Evolutionary conservation across 2,329 filamentous ascomycete genomes (phyloP).

Genomic region (Nannizzia gypsea): DNA sequence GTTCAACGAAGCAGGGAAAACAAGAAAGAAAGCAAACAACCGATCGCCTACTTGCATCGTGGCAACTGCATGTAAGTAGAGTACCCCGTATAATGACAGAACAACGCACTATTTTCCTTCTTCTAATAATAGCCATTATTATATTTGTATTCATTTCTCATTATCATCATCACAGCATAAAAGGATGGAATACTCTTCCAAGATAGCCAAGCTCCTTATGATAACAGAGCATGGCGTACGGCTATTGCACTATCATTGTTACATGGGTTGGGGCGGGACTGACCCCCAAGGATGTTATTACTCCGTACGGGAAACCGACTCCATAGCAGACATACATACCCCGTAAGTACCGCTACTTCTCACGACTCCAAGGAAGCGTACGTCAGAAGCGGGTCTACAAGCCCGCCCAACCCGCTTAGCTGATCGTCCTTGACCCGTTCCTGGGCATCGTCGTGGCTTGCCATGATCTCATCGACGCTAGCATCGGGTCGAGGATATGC

Average conservation of each 20-base stretch:
- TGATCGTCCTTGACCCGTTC: neutral
- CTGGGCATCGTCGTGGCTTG: neutral
- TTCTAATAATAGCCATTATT: neutral
- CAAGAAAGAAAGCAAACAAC: neutral
- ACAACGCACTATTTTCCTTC: neutral
- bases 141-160: neutral
- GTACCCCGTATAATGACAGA: too few relatives aligned
- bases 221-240: too few relatives aligned
- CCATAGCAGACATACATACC: too few relatives aligned
- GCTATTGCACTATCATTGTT: too few relatives aligned
- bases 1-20: neutral
- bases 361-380: conserved; percentile 14
- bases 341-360: too few relatives aligned
- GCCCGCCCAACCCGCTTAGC: conserved; percentile 14
- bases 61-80: neutral
- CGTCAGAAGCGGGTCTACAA: conserved; percentile 26
- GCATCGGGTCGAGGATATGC: neutral
- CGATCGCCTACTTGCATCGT: neutral
- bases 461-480: conserved; percentile 2
- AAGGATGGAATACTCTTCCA: too few relatives aligned
- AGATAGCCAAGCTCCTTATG: too few relatives aligned
- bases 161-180: neutral
- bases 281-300: neutral
- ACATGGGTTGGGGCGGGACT: too few relatives aligned
- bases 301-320: too few relatives aligned